Conservation (phyloP, 2,329 filamentous ascomycete species). For the Colletotrichum somersetense region DNA sequence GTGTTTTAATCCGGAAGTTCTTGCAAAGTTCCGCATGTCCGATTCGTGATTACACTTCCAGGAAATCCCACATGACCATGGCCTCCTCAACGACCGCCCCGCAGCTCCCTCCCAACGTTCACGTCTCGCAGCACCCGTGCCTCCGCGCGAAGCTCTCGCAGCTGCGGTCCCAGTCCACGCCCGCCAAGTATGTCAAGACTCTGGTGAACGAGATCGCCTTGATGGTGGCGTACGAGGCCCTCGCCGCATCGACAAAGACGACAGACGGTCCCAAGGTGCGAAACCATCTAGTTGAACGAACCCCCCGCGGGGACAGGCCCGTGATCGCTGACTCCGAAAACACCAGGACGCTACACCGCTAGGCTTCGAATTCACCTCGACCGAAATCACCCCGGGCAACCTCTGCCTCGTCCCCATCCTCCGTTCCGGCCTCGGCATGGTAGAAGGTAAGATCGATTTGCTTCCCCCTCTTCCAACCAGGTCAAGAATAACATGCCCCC, state of each 20-base stretch:
- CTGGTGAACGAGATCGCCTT: constrained; percentile 89
- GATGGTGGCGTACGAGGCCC: constrained; percentile 85
- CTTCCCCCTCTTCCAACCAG: background rate
- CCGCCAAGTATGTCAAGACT: constrained; percentile 80
- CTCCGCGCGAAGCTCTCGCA: constrained; percentile 90
- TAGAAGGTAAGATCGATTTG: constrained; percentile 71
- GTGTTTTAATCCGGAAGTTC: background rate
- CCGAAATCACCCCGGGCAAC: constrained; percentile 71
- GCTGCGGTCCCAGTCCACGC: constrained; percentile 79
- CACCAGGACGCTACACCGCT: constrained; percentile 81
- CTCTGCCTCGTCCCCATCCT: constrained; percentile 92
- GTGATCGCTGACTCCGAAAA: background rate
- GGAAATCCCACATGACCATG: constrained; percentile 45
- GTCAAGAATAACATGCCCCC: constrained; percentile 26
- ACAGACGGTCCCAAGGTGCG: constrained; percentile 72
- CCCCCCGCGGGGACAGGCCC: background rate
- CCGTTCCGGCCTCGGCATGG: constrained; percentile 91
- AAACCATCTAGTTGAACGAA: too few relatives aligned
- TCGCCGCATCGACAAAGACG: constrained; percentile 72
- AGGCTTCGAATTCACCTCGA: constrained; percentile 79
- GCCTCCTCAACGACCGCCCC: constrained; percentile 45
- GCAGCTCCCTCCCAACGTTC: constrained; percentile 71
- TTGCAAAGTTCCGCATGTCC: background rate
- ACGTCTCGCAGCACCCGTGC: constrained; percentile 88
- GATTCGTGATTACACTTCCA: background rate